Evolutionary conservation across 805 yeast species (phyloP).

Genomic region (Pichia thaimueangensis): DNA sequence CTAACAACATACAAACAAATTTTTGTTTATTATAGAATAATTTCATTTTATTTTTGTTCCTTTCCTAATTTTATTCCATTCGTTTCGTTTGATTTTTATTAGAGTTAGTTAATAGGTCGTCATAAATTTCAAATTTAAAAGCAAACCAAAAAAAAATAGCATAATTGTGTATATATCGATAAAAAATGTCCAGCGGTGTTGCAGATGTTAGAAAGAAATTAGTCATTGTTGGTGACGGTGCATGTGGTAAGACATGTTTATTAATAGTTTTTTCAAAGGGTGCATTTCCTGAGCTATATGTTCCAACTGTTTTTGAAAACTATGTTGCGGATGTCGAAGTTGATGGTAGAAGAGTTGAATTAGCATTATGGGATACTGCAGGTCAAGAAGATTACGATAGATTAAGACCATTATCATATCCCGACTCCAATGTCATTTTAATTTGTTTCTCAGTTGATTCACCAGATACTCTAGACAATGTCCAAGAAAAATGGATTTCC

Average conservation of each 20-base stretch:
- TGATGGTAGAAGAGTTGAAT: constrained; percentile 85
- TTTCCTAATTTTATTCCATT: no score
- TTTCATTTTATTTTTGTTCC: no score
- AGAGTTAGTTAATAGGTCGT: no score
- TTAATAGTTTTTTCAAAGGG: constrained; percentile 82
- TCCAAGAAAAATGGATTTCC: constrained; percentile 92
- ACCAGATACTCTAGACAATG: constrained; percentile 89
- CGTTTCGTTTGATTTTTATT: no score
- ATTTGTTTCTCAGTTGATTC: constrained; percentile 88
- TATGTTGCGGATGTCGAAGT: constrained; percentile 95
- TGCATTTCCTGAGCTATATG: constrained; percentile 89
- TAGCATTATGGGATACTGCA: constrained; percentile 97
- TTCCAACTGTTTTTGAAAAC: constrained; percentile 95
- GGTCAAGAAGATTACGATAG: constrained; percentile 98
- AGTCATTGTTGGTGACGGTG: constrained; percentile 96
- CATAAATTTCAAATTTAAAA: no score
- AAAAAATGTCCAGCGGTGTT: constrained; percentile 39
- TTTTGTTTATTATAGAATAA: no score
- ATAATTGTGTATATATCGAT: no score
- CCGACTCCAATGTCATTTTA: constrained; percentile 85
- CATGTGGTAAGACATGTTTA: constrained; percentile 93
- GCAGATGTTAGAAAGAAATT: constrained; percentile 68
- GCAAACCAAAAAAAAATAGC: no score
- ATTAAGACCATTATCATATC: constrained; percentile 84
- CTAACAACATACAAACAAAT: no score